A percentile compares a stretch with the other conserved stretches of the same genome.
These are phyloP conservation scores for Pleodorina starrii DNA, from an alignment of 139 green algal species.

Conservation along the genomic window DNA sequence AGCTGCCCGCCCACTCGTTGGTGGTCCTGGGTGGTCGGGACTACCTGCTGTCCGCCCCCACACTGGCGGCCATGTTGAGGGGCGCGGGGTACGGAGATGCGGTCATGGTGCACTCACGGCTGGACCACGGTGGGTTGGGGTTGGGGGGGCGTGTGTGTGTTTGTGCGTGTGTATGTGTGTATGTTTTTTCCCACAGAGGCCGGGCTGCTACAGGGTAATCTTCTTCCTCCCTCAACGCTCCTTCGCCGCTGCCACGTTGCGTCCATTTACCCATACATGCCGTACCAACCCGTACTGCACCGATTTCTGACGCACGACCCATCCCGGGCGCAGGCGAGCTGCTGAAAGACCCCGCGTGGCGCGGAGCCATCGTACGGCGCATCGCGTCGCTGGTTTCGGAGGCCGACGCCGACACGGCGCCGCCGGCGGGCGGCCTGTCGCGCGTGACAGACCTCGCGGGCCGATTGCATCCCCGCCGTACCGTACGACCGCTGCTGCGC, in stretches of 20 bases:
- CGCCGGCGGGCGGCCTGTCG: neutral
- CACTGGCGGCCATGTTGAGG: neutral
- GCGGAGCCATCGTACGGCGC: neutral
- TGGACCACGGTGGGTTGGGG: constrained; percentile 32
- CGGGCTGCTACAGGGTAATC: too few species aligned
- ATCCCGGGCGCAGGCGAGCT: constrained; percentile 13
- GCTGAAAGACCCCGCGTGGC: constrained; percentile 30
- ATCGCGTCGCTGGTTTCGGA: constrained; percentile 5
- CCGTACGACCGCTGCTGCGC: constrained; percentile 26
- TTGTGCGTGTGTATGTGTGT: too few species aligned
- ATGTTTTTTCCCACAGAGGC: too few species aligned
- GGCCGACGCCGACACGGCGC: constrained; percentile 18
- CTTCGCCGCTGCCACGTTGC: too few species aligned
- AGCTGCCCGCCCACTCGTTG: constrained; percentile 35
- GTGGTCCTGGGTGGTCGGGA: constrained; percentile 30
- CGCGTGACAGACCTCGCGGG: neutral
- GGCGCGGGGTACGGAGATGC: constrained; percentile 16
- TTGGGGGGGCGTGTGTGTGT: neutral
- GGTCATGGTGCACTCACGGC: constrained; percentile 12
- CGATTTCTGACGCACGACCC: neutral
- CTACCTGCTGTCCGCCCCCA: constrained; percentile 8
- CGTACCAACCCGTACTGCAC: too few species aligned
- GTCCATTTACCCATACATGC: too few species aligned
- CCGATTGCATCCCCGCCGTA: neutral
- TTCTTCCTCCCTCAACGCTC: too few species aligned